Conservation (phyloP, 352 stramenopile genomes). For the Globisporangium acanthophoron region DNA sequence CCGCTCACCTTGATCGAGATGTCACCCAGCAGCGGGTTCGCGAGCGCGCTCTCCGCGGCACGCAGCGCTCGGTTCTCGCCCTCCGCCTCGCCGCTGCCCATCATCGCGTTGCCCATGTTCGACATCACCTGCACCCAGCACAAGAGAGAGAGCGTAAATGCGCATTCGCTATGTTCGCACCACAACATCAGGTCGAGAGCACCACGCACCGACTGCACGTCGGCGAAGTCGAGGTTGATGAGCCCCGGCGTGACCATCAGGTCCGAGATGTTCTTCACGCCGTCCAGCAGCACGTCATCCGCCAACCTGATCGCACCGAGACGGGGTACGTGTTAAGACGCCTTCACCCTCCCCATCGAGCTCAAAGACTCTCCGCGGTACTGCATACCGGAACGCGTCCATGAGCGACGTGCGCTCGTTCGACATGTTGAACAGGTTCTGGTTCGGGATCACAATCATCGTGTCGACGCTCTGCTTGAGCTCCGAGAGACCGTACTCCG, state of each 20-base stretch:
- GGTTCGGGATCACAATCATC: conserved; percentile 87
- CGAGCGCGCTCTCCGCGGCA: conserved; percentile 81
- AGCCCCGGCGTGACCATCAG: conserved; percentile 86
- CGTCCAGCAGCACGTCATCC: conserved; percentile 81
- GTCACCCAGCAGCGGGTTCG: conserved; percentile 85
- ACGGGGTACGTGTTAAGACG: too few relatives aligned
- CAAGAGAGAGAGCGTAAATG: not conserved
- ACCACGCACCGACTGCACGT: conserved; percentile 68
- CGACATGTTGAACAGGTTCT: conserved; percentile 89
- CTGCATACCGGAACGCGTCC: conserved; percentile 70
- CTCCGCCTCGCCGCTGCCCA: conserved; percentile 88
- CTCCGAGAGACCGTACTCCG: conserved; percentile 65
- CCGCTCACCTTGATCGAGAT: conserved; percentile 76
- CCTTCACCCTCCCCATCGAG: too few relatives aligned
- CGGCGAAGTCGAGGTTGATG: conserved; percentile 86
- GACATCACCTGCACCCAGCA: conserved; percentile 57
- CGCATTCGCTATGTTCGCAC: not conserved
- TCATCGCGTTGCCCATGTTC: conserved; percentile 87
- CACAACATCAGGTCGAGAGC: not conserved
- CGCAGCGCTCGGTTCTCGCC: conserved; percentile 85
- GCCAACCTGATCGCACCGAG: conserved; percentile 40
- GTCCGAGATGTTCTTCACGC: conserved; percentile 87
- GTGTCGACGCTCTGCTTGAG: conserved; percentile 84
- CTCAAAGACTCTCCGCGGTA: not conserved
- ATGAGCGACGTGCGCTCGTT: conserved; percentile 83